Evolutionary conservation across 116 monocot species (phyloP), one percentile per base, ranked within the genome.

Genomic region (Iris pallida): DNA sequence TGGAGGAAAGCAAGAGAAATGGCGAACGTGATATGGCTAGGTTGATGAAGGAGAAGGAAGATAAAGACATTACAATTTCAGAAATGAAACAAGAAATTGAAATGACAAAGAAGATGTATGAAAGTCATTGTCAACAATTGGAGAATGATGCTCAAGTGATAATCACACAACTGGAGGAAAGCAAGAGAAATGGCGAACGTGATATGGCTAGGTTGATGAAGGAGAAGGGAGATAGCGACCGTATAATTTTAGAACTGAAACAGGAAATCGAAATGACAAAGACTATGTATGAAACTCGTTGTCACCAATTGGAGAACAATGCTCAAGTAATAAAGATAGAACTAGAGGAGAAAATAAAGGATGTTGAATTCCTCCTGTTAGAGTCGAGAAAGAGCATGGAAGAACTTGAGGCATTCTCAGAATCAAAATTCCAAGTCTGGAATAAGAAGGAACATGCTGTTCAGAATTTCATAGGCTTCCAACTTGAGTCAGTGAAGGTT

Each of bases 401-500:
- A 62, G 87, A 89, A 58, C 65, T 83, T 6, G 79, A 92, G 64
- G 74, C 55, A 54, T 59, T 73, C 44, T 81, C 87, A 68, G 81
- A 89, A 69, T 79, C 80, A 72, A 89, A 84, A 68, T 73, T 68
- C 11, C 68, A 85, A 54, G 76, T 70, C 16, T 92, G 84, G 92
- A 85, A 79, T 56, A 79, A 73, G 53, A 94, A 85, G 74, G 85
- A 92, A 59, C 67, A 76, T 63, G 53, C 75, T 20, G 81, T 82
- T 49, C 73, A 79, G 59, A 85, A 79, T 72, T 87, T 85, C 61
- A 48, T 89, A 41, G 58, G 76, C 57, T 72, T 63, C 79, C 96
- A 96, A 68, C 61, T 79, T 41, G 76, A 83, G 40, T 74, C 81
- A 42, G 61, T 92, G 57, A 73, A 89, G 96, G 92, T 96, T 80